phyloP scores from a whole-genome alignment of 2,329 filamentous ascomycete genomes.

The Scolecobasidium constrictum region DNA sequence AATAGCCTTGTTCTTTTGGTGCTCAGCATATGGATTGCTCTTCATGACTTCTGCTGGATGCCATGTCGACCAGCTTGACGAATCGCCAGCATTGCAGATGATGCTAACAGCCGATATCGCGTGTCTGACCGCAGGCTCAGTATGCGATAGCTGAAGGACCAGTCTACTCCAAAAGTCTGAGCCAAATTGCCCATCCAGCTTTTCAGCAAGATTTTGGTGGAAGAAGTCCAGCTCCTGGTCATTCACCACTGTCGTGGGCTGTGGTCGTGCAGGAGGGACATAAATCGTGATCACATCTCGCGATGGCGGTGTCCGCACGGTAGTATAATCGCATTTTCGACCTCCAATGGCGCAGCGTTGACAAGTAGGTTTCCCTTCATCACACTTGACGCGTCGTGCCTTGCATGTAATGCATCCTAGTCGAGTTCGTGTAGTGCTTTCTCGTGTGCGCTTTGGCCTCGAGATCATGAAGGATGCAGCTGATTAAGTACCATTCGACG shows the following conservation, averaged over 20 bases:
- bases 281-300: conserved; percentile 2
- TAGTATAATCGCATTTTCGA: conserved; percentile 7
- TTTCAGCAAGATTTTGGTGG: not conserved
- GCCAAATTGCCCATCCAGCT: not conserved
- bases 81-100: not conserved
- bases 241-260: not conserved
- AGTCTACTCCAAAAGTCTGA: conserved; percentile 5
- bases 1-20: not conserved
- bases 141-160: not conserved
- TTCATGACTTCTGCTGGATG: not conserved
- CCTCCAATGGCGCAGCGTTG: conserved; percentile 2
- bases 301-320: not conserved
- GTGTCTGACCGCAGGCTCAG: not conserved
- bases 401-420: conserved; percentile 10
- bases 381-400: conserved; percentile 10
- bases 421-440: conserved; percentile 3
- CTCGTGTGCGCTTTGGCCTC: conserved; percentile 5
- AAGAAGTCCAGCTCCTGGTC: conserved; percentile 2
- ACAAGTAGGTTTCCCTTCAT: conserved; percentile 7
- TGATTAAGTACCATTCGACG: too few relatives aligned
- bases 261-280: not conserved
- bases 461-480: too few relatives aligned
- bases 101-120: not conserved
- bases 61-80: not conserved
- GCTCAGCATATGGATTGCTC: not conserved